Evolutionary conservation across 805 yeast species (phyloP).

Genomic region (Teunomyces kruisii): DNA sequence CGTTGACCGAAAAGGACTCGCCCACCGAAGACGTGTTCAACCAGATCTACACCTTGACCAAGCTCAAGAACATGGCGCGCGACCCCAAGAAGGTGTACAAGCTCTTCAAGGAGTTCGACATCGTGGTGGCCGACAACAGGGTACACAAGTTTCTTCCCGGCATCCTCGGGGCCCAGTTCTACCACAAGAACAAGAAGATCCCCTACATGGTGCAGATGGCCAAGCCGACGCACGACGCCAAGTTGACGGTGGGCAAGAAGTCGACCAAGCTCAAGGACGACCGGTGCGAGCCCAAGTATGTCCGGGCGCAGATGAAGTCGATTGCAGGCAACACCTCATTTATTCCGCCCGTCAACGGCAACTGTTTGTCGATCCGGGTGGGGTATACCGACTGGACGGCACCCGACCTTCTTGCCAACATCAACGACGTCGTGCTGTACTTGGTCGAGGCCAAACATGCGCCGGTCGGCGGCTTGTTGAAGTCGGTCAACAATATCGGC

Average conservation of each 20-base stretch:
- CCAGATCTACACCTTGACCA: slow-evolving; percentile 59
- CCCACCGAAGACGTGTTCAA: slow-evolving; percentile 62
- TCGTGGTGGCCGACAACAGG: slow-evolving; percentile 68
- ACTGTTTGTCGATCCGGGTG: slow-evolving; percentile 56
- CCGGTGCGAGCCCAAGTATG: slow-evolving; percentile 63
- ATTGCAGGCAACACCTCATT: slow-evolving; percentile 63
- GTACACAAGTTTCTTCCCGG: slow-evolving; percentile 60
- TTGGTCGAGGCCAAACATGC: slow-evolving; percentile 43
- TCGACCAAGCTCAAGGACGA: slow-evolving; percentile 51
- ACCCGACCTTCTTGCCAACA: slow-evolving; percentile 48
- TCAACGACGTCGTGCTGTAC: slow-evolving; percentile 49
- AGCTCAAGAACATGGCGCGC: slow-evolving; percentile 46
- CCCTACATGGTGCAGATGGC: slow-evolving; percentile 71
- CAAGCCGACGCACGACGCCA: slow-evolving; percentile 33
- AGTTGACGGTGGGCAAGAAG: slow-evolving; percentile 29
- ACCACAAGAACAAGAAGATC: slow-evolving; percentile 59
- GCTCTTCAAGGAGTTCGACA: slow-evolving; percentile 60
- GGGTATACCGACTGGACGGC: slow-evolving; percentile 53
- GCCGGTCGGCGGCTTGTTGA: slow-evolving; percentile 62
- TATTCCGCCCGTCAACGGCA: slow-evolving; percentile 59
- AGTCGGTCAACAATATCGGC: slow-evolving; percentile 43
- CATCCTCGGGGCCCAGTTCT: slow-evolving; percentile 60
- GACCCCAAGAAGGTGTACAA: slow-evolving; percentile 47
- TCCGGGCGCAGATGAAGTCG: slow-evolving; percentile 61
- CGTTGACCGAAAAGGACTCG: slow-evolving; percentile 47